phyloP scores from a whole-genome alignment of 495 filamentous ascomycete species.

The Penicillium cinerascens region DNA sequence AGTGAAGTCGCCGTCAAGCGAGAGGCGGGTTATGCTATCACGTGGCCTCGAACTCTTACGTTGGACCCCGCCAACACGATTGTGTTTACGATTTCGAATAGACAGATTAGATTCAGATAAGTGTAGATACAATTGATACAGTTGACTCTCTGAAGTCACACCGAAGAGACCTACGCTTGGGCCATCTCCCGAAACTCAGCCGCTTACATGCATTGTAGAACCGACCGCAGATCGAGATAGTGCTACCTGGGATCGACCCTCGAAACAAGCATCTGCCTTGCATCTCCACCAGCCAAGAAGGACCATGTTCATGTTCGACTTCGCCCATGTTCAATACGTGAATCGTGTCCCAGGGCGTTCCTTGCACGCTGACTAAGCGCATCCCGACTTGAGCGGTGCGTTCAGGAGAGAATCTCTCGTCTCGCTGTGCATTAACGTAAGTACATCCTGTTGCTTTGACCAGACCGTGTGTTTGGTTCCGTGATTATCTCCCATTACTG shows the following conservation, averaged over 20 bases:
- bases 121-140: neutral
- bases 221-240: neutral
- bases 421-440: neutral
- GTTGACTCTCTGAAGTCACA: neutral
- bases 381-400: neutral
- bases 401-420: neutral
- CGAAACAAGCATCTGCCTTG: neutral
- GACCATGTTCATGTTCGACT: neutral
- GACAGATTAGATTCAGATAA: neutral
- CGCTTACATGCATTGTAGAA: neutral
- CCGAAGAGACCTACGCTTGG: neutral
- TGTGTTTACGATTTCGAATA: neutral
- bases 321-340: neutral
- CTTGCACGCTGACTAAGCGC: neutral
- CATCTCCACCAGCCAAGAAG: neutral
- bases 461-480: neutral
- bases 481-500: neutral
- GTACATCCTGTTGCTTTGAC: neutral
- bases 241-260: neutral
- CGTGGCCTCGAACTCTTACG: neutral
- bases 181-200: neutral
- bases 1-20: conserved; percentile 2
- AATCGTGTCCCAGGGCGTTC: neutral
- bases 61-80: neutral
- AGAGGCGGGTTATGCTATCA: neutral